phyloP scores from a whole-genome alignment of 2,329 filamentous ascomycete genomes.

The Cercospora zeae-maydis region DNA sequence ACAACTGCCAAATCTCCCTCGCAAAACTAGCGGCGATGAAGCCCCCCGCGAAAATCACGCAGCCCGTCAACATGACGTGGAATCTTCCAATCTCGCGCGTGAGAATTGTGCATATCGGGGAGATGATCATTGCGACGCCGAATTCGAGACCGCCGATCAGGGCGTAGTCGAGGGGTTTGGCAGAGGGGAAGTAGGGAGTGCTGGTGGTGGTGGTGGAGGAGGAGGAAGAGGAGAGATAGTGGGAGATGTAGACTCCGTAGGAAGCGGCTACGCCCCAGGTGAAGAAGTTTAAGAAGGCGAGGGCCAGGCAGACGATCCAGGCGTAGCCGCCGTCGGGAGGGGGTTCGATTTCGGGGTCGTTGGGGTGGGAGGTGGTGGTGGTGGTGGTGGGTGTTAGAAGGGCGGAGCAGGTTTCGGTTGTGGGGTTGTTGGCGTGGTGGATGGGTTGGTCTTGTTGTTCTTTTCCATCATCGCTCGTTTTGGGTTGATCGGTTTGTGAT shows the following conservation, averaged over 20 bases:
- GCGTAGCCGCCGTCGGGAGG: constrained; percentile 39
- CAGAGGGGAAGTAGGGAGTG: constrained; percentile 33
- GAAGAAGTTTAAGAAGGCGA: constrained; percentile 33
- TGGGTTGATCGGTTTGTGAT: neutral
- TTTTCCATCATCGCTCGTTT: neutral
- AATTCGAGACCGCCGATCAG: constrained; percentile 43
- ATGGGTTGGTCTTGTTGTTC: neutral
- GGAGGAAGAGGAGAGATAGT: constrained; percentile 38
- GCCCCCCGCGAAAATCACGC: constrained; percentile 35
- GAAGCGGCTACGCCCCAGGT: constrained; percentile 36
- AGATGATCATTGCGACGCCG: constrained; percentile 36
- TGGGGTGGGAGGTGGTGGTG: neutral
- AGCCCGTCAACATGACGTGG: constrained; percentile 34
- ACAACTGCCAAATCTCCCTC: constrained; percentile 40
- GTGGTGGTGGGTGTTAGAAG: neutral
- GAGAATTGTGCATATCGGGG: constrained; percentile 35
- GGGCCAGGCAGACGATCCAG: constrained; percentile 35
- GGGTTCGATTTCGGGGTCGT: neutral
- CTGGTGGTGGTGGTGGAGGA: neutral
- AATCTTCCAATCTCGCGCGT: constrained; percentile 30
- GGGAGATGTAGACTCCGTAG: constrained; percentile 46
- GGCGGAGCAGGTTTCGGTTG: constrained; percentile 2
- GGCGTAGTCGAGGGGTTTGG: constrained; percentile 40
- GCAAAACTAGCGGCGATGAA: constrained; percentile 41
- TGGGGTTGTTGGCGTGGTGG: neutral